phyloP scores from a whole-genome alignment of 2,329 filamentous ascomycete genomes.

The Aspergillus caelatus region DNA sequence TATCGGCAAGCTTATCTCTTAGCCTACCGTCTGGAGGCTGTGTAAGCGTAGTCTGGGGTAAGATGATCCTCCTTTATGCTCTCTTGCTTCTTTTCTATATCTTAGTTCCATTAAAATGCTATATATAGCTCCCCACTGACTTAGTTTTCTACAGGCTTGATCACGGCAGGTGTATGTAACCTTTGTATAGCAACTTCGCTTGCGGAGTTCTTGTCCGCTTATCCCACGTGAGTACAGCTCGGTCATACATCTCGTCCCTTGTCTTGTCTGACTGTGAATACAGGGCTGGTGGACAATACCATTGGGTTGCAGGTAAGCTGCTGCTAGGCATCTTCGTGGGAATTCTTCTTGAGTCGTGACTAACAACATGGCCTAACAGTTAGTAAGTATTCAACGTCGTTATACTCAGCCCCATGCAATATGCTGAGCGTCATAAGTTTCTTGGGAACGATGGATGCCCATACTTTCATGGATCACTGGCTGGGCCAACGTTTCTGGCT shows the following conservation, averaged over 20 bases:
- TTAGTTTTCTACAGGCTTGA: conserved; percentile 39
- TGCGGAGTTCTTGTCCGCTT: conserved; percentile 71
- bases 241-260: background rate
- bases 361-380: conserved; percentile 18
- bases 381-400: conserved; percentile 39
- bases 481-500: conserved; percentile 70
- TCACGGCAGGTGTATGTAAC: conserved; percentile 68
- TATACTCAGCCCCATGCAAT: conserved; percentile 3
- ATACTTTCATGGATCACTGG: conserved; percentile 71
- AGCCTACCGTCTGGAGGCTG: conserved; percentile 72
- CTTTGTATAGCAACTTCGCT: conserved; percentile 69
- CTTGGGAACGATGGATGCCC: conserved; percentile 62
- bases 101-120: background rate
- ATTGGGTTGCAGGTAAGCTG: conserved; percentile 65
- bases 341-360: conserved; percentile 3
- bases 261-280: conserved; percentile 16
- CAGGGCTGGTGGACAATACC: conserved; percentile 65
- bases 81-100: background rate
- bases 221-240: conserved; percentile 49
- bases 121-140: background rate
- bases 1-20: conserved; percentile 60
- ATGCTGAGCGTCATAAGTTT: conserved; percentile 41
- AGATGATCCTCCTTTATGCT: background rate
- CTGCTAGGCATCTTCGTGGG: background rate
- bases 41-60: conserved; percentile 74